Base-by-base conservation (phyloP, 2,329 filamentous ascomycete genomes). In the Exophiala sp. region DNA sequence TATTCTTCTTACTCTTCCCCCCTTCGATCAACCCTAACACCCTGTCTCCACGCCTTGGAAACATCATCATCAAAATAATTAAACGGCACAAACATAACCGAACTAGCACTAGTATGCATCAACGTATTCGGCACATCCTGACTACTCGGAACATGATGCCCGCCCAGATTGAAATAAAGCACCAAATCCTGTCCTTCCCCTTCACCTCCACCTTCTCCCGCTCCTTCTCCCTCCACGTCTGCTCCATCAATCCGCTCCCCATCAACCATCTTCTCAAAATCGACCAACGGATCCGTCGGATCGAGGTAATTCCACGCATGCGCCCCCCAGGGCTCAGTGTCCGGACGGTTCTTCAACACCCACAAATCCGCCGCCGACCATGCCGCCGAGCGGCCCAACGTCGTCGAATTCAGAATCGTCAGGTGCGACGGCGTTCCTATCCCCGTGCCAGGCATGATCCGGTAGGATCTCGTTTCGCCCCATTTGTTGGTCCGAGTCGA, bases 111-210 rank as follows among this genome's bases (percentile, higher is more conserved):
- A 11, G 52, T 55, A 44, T 50, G 50, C 53, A 63, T 64, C 47
- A 66, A 40, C 9, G 64, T 66, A 37, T 63, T 62, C n/a, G 64
- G 64, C 1, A 70, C 52, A 43, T 70, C 68, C 54, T 68, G 66
- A 29, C 65, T 64, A 21, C 66, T 65, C 1, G 73, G 74, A 18
- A 75, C 66, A 56, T 77, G 74, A 58, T 78, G 74, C 63, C 74
- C 73, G 38, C 74, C 74, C 7, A 78, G 62, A 57, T 77, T 77
- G 57, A 77, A 71, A 66, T 73, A 77, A 2, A 75, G 52, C 1
- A 76, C 72, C 3, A 70, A 46, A 48, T 70, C 68, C 21, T 49
- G 6, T n/a, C n/a, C n/a, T n/a, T n/a, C n/a, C n/a, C n/a, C n/a
- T n/a, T n/a, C n/a, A n/a, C n/a, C n/a, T n/a, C n/a, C n/a, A n/a